Base-by-base conservation (phyloP, 176 grass and related monocot genomes). In the Oryza glaberrima region DNA sequence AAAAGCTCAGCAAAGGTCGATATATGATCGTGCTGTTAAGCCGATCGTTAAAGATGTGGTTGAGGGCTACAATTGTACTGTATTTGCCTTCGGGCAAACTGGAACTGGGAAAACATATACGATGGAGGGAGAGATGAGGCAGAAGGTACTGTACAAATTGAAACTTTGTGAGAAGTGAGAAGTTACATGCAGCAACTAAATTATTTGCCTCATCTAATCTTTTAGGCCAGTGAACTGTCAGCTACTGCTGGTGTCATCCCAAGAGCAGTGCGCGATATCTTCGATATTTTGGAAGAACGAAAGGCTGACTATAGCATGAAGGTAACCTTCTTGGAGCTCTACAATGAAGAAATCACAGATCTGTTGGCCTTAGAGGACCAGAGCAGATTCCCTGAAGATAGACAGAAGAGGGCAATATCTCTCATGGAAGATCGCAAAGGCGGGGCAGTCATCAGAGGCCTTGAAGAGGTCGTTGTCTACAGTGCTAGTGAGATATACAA, bases 361-460 rank as follows among this genome's bases (percentile, higher is more conserved):
- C 75, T 97, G 15, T 91, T 97, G 86, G 83, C 86, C 81, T 68
- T 69, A 17, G 95, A 97, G 67, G 90, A 94, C 58, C 90, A 94
- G 66, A 79, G 41, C 71, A 92, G 81, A 76, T 85, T 83, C 41
- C 44, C 81, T 70, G 95, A 92, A 88, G 95, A 89, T 82, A 94
- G 81, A 70, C 90, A 85, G 26, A 94, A 88, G 79, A 94, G 75
- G 70, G 61, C 73, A 12, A 84, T 97, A 85, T 86, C 89, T 78
- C 86, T 97, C 69, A 92, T 97, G 88, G 92, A 97, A 80, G 95
- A 97, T 88, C 92, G 95, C 30, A 92, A 92, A 79, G 95, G 95
- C 5, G 95, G 92, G 3, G 81, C 79, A 4, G 83, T 97, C 41
- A 94, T 97, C 65, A 94, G 95, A 89, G 95, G 95, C 36, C 86